Evolutionary conservation across 805 yeast species (phyloP).

Genomic region (Saturnispora besseyi): DNA sequence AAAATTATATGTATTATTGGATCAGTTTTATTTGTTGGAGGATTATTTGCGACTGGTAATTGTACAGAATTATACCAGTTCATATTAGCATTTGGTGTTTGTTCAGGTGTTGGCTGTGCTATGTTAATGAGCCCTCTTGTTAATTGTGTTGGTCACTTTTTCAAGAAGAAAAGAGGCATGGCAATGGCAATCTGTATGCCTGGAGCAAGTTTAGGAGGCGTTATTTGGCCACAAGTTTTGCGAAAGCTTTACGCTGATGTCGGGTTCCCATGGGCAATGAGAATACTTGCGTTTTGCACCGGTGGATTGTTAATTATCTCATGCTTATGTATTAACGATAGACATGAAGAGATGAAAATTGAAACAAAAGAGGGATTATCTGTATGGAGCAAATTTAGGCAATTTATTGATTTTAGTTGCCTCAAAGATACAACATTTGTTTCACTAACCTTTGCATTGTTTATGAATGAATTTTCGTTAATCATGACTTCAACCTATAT

Average conservation of each 20-base stretch:
- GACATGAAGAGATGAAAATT: conserved; percentile 16
- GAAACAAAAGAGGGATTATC: not conserved
- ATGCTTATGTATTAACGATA: conserved; percentile 27
- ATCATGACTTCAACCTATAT: conserved; percentile 46
- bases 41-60: conserved; percentile 37
- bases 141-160: conserved; percentile 52
- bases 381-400: conserved; percentile 14
- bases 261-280: conserved; percentile 54
- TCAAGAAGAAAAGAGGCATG: conserved; percentile 43
- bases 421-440: conserved; percentile 37
- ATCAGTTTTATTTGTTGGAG: conserved; percentile 28
- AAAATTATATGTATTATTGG: conserved; percentile 31
- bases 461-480: conserved; percentile 43
- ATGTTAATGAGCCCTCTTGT: conserved; percentile 38
- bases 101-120: conserved; percentile 39
- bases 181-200: conserved; percentile 55
- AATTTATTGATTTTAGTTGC: conserved; percentile 31
- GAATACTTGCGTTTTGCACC: conserved; percentile 43
- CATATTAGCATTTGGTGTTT: conserved; percentile 41
- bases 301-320: conserved; percentile 24
- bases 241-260: conserved; percentile 39
- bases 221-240: conserved; percentile 45
- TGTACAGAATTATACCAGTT: conserved; percentile 40
- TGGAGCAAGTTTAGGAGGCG: conserved; percentile 53
- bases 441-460: conserved; percentile 32